phyloP scores from a whole-genome alignment of 441 rosid species.

The Jatropha podagrica region DNA sequence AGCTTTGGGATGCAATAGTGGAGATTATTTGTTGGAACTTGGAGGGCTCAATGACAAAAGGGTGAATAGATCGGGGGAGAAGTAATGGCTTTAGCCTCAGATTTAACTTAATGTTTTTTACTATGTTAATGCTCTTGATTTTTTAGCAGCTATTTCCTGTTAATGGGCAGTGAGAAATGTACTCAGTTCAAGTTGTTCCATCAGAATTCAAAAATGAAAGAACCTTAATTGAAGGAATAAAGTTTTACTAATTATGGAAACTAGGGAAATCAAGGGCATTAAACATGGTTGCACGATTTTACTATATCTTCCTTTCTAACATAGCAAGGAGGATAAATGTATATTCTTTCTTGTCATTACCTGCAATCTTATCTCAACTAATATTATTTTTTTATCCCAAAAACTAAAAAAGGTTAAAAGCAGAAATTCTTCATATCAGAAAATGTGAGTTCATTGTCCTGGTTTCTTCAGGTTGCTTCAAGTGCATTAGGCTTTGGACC shows the following conservation, averaged over 20 bases:
- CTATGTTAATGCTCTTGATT: not conserved
- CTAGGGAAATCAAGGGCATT: not conserved
- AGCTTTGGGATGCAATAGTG: no score
- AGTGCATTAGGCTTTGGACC: slow-evolving; percentile 95
- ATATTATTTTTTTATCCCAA: not conserved
- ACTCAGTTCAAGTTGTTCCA: not conserved
- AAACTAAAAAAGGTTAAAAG: not conserved
- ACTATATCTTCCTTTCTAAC: not conserved
- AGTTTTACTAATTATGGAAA: not conserved
- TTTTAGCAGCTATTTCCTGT: not conserved
- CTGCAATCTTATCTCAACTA: not conserved
- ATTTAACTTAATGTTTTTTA: not conserved
- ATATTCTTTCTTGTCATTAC: not conserved
- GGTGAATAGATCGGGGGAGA: no score
- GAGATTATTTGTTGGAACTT: no score
- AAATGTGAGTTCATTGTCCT: slow-evolving; percentile 7
- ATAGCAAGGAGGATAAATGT: not conserved
- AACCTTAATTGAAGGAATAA: not conserved
- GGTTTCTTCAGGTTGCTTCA: slow-evolving; percentile 71
- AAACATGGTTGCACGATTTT: not conserved
- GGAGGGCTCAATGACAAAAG: no score
- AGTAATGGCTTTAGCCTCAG: no score
- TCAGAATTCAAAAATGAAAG: not conserved
- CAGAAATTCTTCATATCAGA: not conserved
- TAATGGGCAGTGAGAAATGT: not conserved